Percentiles rank a stretch among this genome's conserved stretches.
Evolutionary conservation across 73 alveolate genomes (phyloP).

Genomic region (Loxodes magnus): DNA sequence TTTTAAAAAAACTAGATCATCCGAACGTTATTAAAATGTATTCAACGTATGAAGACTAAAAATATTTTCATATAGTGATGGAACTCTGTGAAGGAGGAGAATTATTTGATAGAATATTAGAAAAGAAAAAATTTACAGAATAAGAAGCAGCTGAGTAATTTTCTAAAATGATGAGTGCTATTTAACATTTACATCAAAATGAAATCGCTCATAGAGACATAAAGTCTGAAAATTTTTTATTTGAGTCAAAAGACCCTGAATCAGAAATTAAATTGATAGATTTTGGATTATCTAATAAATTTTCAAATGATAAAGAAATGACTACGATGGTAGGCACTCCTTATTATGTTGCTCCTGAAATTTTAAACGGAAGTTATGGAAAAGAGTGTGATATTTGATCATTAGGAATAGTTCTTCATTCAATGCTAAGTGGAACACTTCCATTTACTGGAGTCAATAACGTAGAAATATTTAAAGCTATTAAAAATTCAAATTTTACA

Average conservation of each 20-base stretch:
- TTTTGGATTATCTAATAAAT: slow-evolving; percentile 8
- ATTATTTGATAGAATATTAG: no score
- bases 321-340: slow-evolving; percentile 49
- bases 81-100: no score
- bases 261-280: slow-evolving; percentile 1
- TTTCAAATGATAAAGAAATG: neutral
- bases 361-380: slow-evolving; percentile 35
- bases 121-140: no score
- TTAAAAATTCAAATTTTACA: slow-evolving; percentile 13
- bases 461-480: slow-evolving; percentile 18
- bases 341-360: slow-evolving; percentile 59
- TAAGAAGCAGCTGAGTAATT: no score
- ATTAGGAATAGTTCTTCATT: slow-evolving; percentile 42
- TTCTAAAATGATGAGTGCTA: no score
- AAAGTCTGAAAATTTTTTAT: slow-evolving; percentile 11
- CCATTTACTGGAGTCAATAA: slow-evolving; percentile 42
- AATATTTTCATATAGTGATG: no score
- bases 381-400: slow-evolving; percentile 47
- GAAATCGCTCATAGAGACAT: slow-evolving; percentile 4
- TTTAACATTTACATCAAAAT: slow-evolving; percentile 14
- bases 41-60: no score
- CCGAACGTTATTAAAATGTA: no score
- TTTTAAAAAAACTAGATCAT: no score
- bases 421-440: slow-evolving; percentile 44
- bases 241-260: neutral